Evolutionary conservation across 768 basidiomycete genomes (phyloP).

Genomic region (Lentinula detonsa): DNA sequence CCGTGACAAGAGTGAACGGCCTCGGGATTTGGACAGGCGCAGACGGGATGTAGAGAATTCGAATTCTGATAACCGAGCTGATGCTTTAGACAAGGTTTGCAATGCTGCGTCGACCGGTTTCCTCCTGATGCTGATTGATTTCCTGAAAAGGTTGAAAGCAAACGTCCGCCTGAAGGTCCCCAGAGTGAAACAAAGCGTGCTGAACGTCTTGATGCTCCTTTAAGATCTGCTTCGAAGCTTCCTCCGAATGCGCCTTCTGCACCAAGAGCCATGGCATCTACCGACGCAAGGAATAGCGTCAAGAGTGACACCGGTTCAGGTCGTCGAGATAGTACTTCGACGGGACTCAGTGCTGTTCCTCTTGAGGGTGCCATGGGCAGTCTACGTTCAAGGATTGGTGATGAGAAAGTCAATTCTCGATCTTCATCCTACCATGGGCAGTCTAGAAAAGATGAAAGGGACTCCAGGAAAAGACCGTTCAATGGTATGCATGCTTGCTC

Average conservation of each 20-base stretch:
- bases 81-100: constrained; percentile 59
- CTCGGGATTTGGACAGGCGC: constrained; percentile 61
- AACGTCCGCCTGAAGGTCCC: constrained; percentile 49
- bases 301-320: constrained; percentile 31
- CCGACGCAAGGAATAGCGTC: constrained; percentile 30
- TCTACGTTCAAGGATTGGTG: constrained; percentile 55
- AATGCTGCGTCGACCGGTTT: neutral
- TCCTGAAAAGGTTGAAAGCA: constrained; percentile 41
- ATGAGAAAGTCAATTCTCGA: constrained; percentile 47
- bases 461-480: constrained; percentile 60
- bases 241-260: constrained; percentile 55
- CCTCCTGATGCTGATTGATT: neutral
- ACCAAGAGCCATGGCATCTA: constrained; percentile 63
- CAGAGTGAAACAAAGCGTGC: neutral
- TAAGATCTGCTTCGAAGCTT: constrained; percentile 30
- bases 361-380: constrained; percentile 21
- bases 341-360: constrained; percentile 9
- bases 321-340: constrained; percentile 16
- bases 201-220: neutral
- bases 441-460: constrained; percentile 52
- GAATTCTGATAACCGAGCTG: constrained; percentile 42
- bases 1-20: constrained; percentile 40
- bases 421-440: constrained; percentile 32
- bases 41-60: constrained; percentile 57
- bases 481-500: constrained; percentile 44